Evolutionary conservation across 2,329 filamentous ascomycete genomes (phyloP), one percentile per base, ranked within the genome.

Genomic region (Gliomastix tumulicola): DNA sequence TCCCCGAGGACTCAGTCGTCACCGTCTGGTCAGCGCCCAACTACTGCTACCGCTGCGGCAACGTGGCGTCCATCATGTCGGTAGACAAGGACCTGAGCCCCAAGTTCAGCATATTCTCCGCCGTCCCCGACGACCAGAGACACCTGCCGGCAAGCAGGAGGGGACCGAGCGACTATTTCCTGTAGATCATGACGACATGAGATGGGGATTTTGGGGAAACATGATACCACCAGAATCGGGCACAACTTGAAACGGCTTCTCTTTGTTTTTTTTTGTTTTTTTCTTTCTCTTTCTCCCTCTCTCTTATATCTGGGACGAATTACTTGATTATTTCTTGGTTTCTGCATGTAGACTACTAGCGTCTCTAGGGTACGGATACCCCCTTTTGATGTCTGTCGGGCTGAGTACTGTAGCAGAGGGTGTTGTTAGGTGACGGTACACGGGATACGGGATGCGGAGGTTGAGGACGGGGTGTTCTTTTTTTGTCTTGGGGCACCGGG

Each of bases 21-120:
- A 98, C 92, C 1, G 92, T 98, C 17, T 98, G 92, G 92, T 96
- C 88, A 41, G 92, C 92, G 4, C 92, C 92, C 5, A 98, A 94
- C 57, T 92, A 92, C 62, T 94, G 87, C 59, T 95, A 95, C 59
- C 76, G 89, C 37, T 98, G 92, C 60, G 92, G 92, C 25, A 98
- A 98, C 54, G 79, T 97, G 56, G 92, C 92, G 7, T 96, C 89
- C 55, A 94, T 96, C 56, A 95, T 95, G 82, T 88, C 88, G 36
- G 80, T 96, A 20, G 81, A 84, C 47, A 83, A 84, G 51, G 84
- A 92, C 51, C 71, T 96, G 36, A 81, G 88, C 42, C 88, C 90
- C 21, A 87, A 85, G 51, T 98, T 98, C 67, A 92, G 83, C 59
- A 92, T 94, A 53, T 94, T 94, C 68, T 83, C 79, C 21, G 87